Evolutionary conservation across 208 protist genomes (phyloP), one percentile per base, ranked within the genome.

Genomic region (Herpetomonas tarakana): DNA sequence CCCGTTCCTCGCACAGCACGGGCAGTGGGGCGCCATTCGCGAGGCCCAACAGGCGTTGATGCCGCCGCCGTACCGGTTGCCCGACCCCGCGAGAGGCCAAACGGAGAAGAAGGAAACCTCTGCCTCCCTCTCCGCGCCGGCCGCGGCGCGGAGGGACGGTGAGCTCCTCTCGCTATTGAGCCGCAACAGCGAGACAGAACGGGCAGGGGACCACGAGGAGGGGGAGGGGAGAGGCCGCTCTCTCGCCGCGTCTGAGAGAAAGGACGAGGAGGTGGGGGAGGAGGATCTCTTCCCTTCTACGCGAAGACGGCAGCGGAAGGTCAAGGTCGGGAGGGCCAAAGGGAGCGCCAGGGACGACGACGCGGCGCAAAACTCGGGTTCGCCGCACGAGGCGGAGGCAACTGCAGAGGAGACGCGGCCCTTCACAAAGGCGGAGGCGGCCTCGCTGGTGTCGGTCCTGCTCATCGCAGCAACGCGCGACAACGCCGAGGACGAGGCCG

Each of bases 21-120:
- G 76, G 2, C 71, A 78, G 38, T 83, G 76, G 76, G 38, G 26
- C 0, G 60, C 46, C 11, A 60, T 74, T 39, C 50, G 47, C n/a
- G 58, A 59, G 7, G 28, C 71, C 11, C 66, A 55, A 12, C 11
- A n/a, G 50, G 50, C 52, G 47, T 18, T 57, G 12, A 18, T 22
- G 18, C 60, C 52, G 30, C 18, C 49, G 27, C 28, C 46, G 3
- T 41, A 29, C 46, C 46, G 49, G 12, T 9, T 47, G n/a, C 11
- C 35, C 3, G 30, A 26, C 6, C 3, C 28, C 30, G 52, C 14
- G 6, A 6, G 14, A 18, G 35, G 35, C 14, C 35, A 41, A 19
- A 26, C n/a, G 46, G 6, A 22, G 11, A 22, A 19, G 46, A 22
- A 51, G 11, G 46, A 51, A 6, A 19, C 46, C 46, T 6, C 19